phyloP scores from a whole-genome alignment of 2,329 filamentous ascomycete species.

The Aspergillus costaricaensis region DNA sequence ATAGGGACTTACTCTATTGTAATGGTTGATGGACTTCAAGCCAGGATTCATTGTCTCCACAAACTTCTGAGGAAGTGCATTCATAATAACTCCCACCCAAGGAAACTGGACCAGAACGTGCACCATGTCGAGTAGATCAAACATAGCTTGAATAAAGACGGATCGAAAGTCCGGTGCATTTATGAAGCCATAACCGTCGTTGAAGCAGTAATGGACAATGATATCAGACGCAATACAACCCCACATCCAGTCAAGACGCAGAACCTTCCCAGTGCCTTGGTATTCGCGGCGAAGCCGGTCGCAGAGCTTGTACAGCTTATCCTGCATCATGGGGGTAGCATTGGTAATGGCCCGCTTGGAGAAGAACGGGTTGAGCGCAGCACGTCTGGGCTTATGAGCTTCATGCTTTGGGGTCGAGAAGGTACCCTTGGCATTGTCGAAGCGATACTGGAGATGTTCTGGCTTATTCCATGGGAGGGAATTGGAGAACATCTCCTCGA shows the following conservation, averaged over 20 bases:
- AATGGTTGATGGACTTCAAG: slow-evolving; percentile 13
- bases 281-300: slow-evolving; percentile 13
- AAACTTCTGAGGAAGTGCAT: slow-evolving; percentile 13
- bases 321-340: slow-evolving; percentile 31
- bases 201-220: slow-evolving; percentile 19
- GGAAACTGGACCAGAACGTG: slow-evolving; percentile 19
- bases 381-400: slow-evolving; percentile 44
- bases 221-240: slow-evolving; percentile 22
- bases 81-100: slow-evolving; percentile 14
- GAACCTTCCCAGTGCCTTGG: slow-evolving; percentile 8
- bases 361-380: slow-evolving; percentile 47
- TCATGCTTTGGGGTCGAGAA: slow-evolving; percentile 39
- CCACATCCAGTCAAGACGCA: slow-evolving; percentile 17
- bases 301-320: slow-evolving; percentile 15
- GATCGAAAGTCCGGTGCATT: slow-evolving; percentile 13
- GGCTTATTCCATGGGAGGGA: slow-evolving; percentile 18
- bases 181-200: slow-evolving; percentile 14
- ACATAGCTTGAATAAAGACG: slow-evolving; percentile 14
- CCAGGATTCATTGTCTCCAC: slow-evolving; percentile 11
- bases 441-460: slow-evolving; percentile 15
- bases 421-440: slow-evolving; percentile 16
- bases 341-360: slow-evolving; percentile 38
- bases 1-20: slow-evolving; percentile 2
- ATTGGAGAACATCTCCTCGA: slow-evolving; percentile 19
- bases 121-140: slow-evolving; percentile 7